phyloP scores from a whole-genome alignment of 148 eudicot species.

The Dysphania ambrosioides region DNA sequence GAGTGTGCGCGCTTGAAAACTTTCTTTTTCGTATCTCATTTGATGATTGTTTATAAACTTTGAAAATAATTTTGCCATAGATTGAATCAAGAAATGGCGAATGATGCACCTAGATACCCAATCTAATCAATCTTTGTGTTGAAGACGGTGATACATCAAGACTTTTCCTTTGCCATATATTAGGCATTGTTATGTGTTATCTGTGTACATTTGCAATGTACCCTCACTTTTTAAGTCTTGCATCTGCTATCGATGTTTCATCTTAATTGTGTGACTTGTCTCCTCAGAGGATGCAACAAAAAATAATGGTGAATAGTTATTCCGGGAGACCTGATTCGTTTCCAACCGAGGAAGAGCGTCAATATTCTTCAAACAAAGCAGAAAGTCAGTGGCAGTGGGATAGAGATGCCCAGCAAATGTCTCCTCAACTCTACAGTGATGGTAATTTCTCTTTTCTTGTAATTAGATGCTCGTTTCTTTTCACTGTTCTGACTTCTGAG shows the following conservation, averaged over 20 bases:
- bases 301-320: constrained; percentile 21
- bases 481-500: background rate
- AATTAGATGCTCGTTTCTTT: background rate
- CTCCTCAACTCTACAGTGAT: constrained; percentile 35
- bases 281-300: constrained; percentile 32
- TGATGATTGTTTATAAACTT: background rate
- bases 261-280: constrained; percentile 33
- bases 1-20: background rate
- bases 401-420: constrained; percentile 41
- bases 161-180: background rate
- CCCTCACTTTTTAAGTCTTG: background rate
- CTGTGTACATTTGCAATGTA: background rate
- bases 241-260: background rate
- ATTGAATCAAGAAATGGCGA: background rate
- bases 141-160: background rate
- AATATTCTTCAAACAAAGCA: constrained; percentile 25
- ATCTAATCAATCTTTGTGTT: background rate
- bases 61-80: background rate
- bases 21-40: background rate
- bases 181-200: background rate
- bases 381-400: constrained; percentile 46
- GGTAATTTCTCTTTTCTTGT: constrained; percentile 20
- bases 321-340: constrained; percentile 30
- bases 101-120: background rate
- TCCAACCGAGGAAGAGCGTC: constrained; percentile 30